Percentiles rank a stretch among this genome's conserved stretches.
Evolutionary conservation across 768 basidiomycete genomes (phyloP).

Genomic region (Artomyces pyxidatus): DNA sequence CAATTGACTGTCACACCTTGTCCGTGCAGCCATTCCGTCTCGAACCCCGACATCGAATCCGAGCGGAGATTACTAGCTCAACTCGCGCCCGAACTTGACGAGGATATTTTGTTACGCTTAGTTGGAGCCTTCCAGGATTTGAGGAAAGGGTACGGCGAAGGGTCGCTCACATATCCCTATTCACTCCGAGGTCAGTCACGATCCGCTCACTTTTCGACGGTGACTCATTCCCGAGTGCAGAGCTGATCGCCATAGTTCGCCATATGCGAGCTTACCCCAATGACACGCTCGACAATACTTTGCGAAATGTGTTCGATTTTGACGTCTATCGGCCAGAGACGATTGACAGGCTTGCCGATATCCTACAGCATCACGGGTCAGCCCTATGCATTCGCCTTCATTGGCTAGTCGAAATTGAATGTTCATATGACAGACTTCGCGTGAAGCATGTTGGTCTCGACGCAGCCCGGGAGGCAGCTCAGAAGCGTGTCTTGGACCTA

Average conservation of each 20-base stretch:
- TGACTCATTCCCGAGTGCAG: conserved; percentile 23
- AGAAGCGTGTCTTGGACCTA: conserved; percentile 44
- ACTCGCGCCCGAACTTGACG: conserved; percentile 50
- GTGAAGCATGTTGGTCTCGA: conserved; percentile 49
- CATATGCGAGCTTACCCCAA: conserved; percentile 55
- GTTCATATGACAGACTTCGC: conserved; percentile 29
- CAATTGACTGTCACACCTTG: background rate
- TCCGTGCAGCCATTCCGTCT: conserved; percentile 45
- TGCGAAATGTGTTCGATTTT: conserved; percentile 65
- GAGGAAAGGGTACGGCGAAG: conserved; percentile 47
- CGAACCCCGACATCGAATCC: conserved; percentile 61
- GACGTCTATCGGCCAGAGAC: conserved; percentile 61
- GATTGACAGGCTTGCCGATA: conserved; percentile 49
- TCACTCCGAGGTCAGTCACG: conserved; percentile 47
- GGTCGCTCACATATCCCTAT: conserved; percentile 57
- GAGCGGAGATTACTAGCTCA: conserved; percentile 51
- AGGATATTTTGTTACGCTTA: conserved; percentile 45
- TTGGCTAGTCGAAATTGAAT: background rate
- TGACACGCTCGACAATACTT: conserved; percentile 47
- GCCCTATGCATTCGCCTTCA: conserved; percentile 6
- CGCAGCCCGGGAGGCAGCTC: conserved; percentile 45
- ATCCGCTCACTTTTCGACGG: background rate
- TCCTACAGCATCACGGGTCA: conserved; percentile 54
- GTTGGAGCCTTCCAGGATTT: conserved; percentile 61
- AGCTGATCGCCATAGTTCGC: conserved; percentile 56